phyloP scores from a whole-genome alignment of 2,329 filamentous ascomycete genomes.

The Sporothrix inflata region DNA sequence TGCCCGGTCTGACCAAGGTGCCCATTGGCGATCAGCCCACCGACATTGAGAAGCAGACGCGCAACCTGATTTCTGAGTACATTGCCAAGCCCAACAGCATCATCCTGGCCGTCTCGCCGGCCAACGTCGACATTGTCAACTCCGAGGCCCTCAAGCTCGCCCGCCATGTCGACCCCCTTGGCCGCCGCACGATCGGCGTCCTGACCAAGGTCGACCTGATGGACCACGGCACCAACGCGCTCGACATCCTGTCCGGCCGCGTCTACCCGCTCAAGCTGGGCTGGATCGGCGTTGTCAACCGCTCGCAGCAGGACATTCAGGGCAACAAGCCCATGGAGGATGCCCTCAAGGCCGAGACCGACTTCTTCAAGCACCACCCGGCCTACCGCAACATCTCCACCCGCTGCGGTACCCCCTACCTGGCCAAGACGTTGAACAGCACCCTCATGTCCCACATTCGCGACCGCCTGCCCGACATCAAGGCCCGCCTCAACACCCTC shows the following conservation, averaged over 20 bases:
- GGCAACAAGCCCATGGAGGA: conserved; percentile 93
- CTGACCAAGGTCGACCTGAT: conserved; percentile 97
- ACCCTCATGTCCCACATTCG: conserved; percentile 97
- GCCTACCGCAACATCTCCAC: conserved; percentile 96
- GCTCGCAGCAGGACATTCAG: conserved; percentile 97
- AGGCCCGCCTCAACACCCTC: conserved; percentile 92
- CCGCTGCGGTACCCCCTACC: conserved; percentile 88
- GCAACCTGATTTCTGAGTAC: conserved; percentile 97
- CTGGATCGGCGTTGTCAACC: conserved; percentile 97
- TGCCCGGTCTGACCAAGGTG: conserved; percentile 90
- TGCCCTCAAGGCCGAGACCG: conserved; percentile 83
- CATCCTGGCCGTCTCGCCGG: conserved; percentile 92
- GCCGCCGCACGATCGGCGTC: conserved; percentile 96
- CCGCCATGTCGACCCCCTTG: conserved; percentile 94
- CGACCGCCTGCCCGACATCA: conserved; percentile 94
- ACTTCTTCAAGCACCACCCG: conserved; percentile 97
- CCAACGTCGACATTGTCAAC: conserved; percentile 97
- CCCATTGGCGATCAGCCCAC: conserved; percentile 39
- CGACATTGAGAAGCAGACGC: conserved; percentile 70
- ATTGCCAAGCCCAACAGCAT: conserved; percentile 99
- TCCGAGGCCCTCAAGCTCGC: conserved; percentile 97
- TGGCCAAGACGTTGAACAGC: conserved; percentile 92
- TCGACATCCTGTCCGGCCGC: conserved; percentile 95
- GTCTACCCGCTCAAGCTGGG: conserved; percentile 97
- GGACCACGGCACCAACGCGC: conserved; percentile 97